Percentiles rank a stretch among this genome's conserved stretches.
Evolutionary conservation across 2,329 filamentous ascomycete genomes (phyloP).

Genomic region (Phaeoacremonium minimum): DNA sequence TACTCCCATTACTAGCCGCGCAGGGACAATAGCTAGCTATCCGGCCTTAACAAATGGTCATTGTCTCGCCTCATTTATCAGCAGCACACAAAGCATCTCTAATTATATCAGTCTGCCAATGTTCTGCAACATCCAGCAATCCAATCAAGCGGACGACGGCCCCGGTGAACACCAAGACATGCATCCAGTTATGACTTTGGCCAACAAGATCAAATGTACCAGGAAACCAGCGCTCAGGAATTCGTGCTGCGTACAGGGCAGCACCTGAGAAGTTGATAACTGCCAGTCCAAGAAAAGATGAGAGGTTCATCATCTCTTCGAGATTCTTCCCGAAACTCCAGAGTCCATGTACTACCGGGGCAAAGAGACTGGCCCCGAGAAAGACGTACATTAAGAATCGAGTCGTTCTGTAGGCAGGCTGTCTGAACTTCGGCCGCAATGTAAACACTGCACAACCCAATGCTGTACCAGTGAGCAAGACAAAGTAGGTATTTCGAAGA

Average conservation of each 20-base stretch:
- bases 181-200: constrained; percentile 21
- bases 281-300: constrained; percentile 19
- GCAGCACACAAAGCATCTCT: neutral
- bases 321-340: constrained; percentile 11
- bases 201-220: constrained; percentile 16
- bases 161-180: constrained; percentile 14
- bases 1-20: too few species aligned
- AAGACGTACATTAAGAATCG: constrained; percentile 17
- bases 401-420: constrained; percentile 16
- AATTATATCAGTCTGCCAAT: constrained; percentile 4
- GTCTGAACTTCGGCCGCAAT: constrained; percentile 17
- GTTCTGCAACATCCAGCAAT: constrained; percentile 5
- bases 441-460: constrained; percentile 18
- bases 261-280: constrained; percentile 20
- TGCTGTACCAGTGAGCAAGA: constrained; percentile 15
- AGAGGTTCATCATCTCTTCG: constrained; percentile 15
- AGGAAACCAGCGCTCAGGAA: constrained; percentile 24
- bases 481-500: constrained; percentile 12
- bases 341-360: constrained; percentile 16
- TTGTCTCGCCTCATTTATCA: too few species aligned
- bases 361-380: constrained; percentile 17
- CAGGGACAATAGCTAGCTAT: too few species aligned
- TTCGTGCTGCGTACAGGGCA: constrained; percentile 16
- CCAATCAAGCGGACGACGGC: constrained; percentile 14
- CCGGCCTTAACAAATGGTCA: too few species aligned